Evolutionary conservation across 2,329 filamentous ascomycete species (phyloP), one percentile per base, ranked within the genome.

Genomic region (Colletotrichum australisinense): DNA sequence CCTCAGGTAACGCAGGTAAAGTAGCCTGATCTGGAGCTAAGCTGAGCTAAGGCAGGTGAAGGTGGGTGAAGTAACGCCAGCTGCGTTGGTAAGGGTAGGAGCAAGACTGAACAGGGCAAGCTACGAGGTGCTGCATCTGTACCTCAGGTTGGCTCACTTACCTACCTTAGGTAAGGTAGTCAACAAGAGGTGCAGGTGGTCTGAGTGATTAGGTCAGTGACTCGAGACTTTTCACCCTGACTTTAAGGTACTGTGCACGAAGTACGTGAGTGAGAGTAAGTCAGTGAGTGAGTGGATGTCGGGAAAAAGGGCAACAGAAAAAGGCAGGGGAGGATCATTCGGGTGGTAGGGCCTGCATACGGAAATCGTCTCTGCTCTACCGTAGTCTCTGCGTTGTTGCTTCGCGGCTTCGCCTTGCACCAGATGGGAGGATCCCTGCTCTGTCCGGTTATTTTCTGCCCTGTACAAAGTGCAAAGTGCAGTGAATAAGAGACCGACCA

Each of bases 321-420:
- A 32, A 32, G 35, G 8, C 22, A 46, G 9, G 59, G 59, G 3
- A 24, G n/a, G 9, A 26, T 22, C 59, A 28, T 26, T 62, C 66
- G 58, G 35, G 32, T 52, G 26, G 55, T 14, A 67, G 64, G 57
- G 65, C 46, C 65, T 55, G 57, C 65, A 68, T 68, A 42, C 42
- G 60, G 16, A 55, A 57, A 68, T 68, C 65, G 65, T 28, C 65
- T 32, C 26, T 46, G 16, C 35, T 16, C n/a, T 28, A 22, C 56
- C 9, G 42, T 52, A 49, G 42, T 32, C 22, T 49, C 24, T 49
- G 60, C 19, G n/a, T 63, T 46, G 59, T 42, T 42, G 38, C 38
- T 42, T 42, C 38, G 14, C 16, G 16, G 38, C n/a, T 49, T 63
- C 24, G 52, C 52, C 52, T 55, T 16, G 52, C 24, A 30, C 28